phyloP scores from a whole-genome alignment of 129 eudicot genomes.

The Flaveria robusta region DNA sequence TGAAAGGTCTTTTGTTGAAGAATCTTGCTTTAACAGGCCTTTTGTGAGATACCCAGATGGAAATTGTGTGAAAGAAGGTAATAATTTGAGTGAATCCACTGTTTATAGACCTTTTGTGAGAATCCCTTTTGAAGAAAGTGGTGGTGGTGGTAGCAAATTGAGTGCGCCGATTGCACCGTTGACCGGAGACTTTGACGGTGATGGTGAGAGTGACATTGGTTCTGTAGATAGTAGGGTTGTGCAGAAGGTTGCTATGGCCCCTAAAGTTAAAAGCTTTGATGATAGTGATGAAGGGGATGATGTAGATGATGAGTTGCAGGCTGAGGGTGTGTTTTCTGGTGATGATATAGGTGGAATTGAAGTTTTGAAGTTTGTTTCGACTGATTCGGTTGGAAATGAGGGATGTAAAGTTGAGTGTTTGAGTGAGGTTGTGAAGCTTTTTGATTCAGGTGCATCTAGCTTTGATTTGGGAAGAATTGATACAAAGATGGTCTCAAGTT shows the following conservation, averaged over 20 bases:
- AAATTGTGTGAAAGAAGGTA: neutral
- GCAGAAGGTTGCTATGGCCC: conserved; percentile 36
- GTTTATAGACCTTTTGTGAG: conserved; percentile 36
- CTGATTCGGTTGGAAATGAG: neutral
- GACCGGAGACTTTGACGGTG: conserved; percentile 55
- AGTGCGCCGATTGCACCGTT: conserved; percentile 54
- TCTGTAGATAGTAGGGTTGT: conserved; percentile 36
- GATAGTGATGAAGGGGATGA: conserved; percentile 36
- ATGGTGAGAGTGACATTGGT: conserved; percentile 29
- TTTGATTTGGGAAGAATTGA: conserved; percentile 14
- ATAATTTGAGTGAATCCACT: neutral
- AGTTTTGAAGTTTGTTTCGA: neutral
- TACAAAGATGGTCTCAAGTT: neutral
- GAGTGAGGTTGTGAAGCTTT: neutral
- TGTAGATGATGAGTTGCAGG: conserved; percentile 24
- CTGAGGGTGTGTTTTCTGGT: conserved; percentile 21
- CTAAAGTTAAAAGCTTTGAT: conserved; percentile 41
- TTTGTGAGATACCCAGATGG: conserved; percentile 37
- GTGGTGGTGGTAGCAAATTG: conserved; percentile 20
- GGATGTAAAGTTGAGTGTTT: neutral
- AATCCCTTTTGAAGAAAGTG: conserved; percentile 33
- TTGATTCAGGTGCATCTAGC: neutral
- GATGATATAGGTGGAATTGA: conserved; percentile 7
- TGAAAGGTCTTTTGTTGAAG: conserved; percentile 30
- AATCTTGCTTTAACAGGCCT: conserved; percentile 31